A percentile compares a stretch with the other conserved stretches of the same genome.
These are phyloP conservation scores for Setaria italica DNA, from an alignment of 202 grass and related monocot species.

Conservation along the genomic window DNA sequence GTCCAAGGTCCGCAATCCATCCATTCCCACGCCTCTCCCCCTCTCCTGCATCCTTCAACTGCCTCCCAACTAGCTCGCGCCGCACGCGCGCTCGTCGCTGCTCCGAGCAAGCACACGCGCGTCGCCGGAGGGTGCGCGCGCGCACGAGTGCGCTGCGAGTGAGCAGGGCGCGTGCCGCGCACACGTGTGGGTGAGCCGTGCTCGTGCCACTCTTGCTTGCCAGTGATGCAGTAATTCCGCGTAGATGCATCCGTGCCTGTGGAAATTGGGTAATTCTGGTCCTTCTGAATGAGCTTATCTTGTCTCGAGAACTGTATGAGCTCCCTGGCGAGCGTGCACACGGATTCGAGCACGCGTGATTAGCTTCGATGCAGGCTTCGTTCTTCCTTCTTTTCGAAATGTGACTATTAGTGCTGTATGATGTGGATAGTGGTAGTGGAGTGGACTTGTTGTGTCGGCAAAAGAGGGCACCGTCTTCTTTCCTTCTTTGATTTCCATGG, in stretches of 20 bases:
- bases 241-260: not conserved
- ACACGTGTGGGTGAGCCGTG: not conserved
- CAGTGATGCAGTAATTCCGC: not conserved
- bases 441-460: not conserved
- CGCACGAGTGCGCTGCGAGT: not conserved
- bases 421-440: slow-evolving; percentile 14
- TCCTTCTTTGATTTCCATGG: not conserved
- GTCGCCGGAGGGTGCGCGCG: not conserved
- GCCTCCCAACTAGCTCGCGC: not conserved
- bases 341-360: too few species aligned
- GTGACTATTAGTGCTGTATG: slow-evolving; percentile 5
- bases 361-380: not conserved
- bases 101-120: not conserved
- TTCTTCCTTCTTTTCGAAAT: not conserved
- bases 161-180: not conserved
- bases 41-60: not conserved
- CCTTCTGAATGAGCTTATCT: not conserved
- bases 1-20: slow-evolving; percentile 47
- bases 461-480: not conserved
- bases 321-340: not conserved
- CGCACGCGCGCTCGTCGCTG: not conserved
- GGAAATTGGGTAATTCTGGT: not conserved
- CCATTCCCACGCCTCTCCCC: not conserved
- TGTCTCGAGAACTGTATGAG: not conserved
- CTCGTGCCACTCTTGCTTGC: not conserved